phyloP scores from a whole-genome alignment of 2,329 filamentous ascomycete genomes.

The Aspergillus ibericus region DNA sequence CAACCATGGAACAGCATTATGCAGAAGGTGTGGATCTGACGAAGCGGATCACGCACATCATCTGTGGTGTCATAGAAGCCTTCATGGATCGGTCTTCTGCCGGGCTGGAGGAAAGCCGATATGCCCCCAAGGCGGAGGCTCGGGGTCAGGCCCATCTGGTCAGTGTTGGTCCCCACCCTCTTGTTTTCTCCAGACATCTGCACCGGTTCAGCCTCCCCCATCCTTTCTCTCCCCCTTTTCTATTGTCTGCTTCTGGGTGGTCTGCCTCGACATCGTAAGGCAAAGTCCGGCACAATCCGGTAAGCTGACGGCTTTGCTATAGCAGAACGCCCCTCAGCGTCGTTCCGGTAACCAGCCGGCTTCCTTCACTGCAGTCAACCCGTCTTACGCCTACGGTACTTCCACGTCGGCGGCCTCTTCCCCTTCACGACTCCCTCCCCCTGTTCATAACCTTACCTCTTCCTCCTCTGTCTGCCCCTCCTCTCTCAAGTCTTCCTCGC shows the following conservation, averaged over 20 bases:
- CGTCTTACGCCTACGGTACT: neutral
- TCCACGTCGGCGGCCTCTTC: neutral
- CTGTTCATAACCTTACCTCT: neutral
- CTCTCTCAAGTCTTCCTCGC: neutral
- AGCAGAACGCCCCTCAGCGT: neutral
- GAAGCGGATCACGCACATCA: conserved; percentile 11
- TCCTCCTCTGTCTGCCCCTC: neutral
- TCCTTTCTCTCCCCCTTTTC: too few relatives aligned
- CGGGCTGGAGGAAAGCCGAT: conserved; percentile 20
- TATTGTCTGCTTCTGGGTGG: neutral
- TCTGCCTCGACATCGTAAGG: neutral
- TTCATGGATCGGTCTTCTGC: conserved; percentile 11
- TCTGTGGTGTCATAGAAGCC: conserved; percentile 15
- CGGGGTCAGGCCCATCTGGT: neutral
- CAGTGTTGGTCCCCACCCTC: neutral
- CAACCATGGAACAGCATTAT: too few relatives aligned
- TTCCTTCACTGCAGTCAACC: neutral
- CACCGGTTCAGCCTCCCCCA: neutral
- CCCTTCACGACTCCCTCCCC: neutral
- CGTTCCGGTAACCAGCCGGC: neutral
- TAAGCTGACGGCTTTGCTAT: neutral
- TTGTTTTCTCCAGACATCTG: neutral
- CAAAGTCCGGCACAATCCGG: neutral
- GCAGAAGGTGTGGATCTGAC: conserved; percentile 3
- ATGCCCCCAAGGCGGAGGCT: conserved; percentile 21